phyloP scores from a whole-genome alignment of 208 protist species.

The Leishmania tarentolae region DNA sequence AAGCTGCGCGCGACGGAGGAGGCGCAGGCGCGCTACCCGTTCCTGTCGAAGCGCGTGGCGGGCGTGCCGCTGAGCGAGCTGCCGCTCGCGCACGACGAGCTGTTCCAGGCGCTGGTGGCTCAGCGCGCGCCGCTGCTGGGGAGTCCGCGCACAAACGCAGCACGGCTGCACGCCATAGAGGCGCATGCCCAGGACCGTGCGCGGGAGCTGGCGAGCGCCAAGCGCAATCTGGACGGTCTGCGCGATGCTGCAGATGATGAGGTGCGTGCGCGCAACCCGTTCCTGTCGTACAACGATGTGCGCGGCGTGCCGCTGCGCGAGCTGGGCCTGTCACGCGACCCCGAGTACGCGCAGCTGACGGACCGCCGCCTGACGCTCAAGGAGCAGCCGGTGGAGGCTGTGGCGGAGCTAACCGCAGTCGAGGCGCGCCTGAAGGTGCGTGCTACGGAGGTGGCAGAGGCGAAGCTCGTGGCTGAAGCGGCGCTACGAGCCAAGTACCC shows the following conservation, averaged over 20 bases:
- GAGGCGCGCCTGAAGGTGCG: conserved; percentile 21
- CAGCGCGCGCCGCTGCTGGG: conserved; percentile 29
- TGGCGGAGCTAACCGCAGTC: conserved; percentile 19
- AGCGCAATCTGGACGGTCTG: conserved; percentile 45
- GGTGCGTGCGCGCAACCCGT: conserved; percentile 54
- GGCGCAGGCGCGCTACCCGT: conserved; percentile 49
- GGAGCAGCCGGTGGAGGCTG: conserved; percentile 32
- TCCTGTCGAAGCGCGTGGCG: conserved; percentile 42
- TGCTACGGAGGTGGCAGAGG: conserved; percentile 30
- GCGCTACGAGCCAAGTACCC: conserved; percentile 18
- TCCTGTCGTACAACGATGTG: conserved; percentile 49
- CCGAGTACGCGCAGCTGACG: conserved; percentile 6
- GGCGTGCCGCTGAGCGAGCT: conserved; percentile 49
- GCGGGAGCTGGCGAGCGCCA: conserved; percentile 22
- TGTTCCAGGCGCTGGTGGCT: conserved; percentile 26
- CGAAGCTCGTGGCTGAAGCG: conserved; percentile 25
- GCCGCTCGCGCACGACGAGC: conserved; percentile 34
- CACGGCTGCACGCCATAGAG: conserved; percentile 23
- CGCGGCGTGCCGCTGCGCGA: conserved; percentile 45
- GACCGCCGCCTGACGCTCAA: conserved; percentile 35
- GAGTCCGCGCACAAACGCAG: conserved; percentile 19
- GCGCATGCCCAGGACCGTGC: conserved; percentile 24
- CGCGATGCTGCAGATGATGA: conserved; percentile 58
- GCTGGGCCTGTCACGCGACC: conserved; percentile 35
- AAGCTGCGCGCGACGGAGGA: conserved; percentile 40